Evolutionary conservation across 202 grass and related monocot genomes (phyloP).

Genomic region (Carex arenaria): DNA sequence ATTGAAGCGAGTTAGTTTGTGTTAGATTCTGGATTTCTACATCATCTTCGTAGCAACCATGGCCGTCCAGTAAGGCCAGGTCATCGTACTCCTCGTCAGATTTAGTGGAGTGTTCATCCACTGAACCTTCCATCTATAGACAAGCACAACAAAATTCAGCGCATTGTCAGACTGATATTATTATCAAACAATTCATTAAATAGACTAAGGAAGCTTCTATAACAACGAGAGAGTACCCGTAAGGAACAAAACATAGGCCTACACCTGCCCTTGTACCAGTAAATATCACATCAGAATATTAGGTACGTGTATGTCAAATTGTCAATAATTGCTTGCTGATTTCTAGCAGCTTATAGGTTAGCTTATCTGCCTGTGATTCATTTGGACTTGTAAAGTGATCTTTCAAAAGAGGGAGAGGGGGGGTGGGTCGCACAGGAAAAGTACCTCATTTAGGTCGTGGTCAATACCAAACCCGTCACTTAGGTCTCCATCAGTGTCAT

Average conservation of each 20-base stretch:
- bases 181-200: neutral
- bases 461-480: slow-evolving; percentile 39
- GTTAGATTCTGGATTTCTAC: slow-evolving; percentile 1
- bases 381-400: neutral
- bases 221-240: too few relatives aligned
- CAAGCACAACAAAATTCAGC: neutral
- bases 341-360: neutral
- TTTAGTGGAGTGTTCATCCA: slow-evolving; percentile 79
- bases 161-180: neutral
- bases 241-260: neutral
- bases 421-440: neutral
- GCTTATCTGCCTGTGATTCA: neutral
- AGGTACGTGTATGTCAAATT: neutral
- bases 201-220: too few relatives aligned
- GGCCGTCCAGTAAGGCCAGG: slow-evolving; percentile 62
- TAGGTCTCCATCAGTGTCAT: slow-evolving; percentile 83
- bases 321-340: neutral
- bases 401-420: neutral
- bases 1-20: neutral
- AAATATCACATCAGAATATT: neutral
- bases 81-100: slow-evolving; percentile 93
- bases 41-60: neutral
- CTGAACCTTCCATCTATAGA: slow-evolving; percentile 78
- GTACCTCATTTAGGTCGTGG: slow-evolving; percentile 51
- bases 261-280: neutral